These are phyloP conservation scores for Populus deltoides DNA, from an alignment of 345 rosid species.

Conservation along the genomic window DNA sequence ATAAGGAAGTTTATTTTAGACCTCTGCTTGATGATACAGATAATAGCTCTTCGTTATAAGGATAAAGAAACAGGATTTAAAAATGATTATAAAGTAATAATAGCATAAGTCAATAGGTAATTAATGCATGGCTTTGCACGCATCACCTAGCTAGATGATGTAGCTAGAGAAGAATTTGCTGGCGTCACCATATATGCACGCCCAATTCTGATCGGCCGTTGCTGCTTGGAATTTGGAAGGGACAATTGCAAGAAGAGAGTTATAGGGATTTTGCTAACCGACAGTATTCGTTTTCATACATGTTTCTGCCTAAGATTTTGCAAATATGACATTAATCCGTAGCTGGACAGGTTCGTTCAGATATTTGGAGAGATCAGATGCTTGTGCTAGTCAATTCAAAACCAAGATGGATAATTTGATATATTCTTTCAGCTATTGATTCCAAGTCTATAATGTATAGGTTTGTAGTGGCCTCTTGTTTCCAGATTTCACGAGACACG, in stretches of 20 bases:
- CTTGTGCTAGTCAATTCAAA: background rate
- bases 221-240: background rate
- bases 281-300: no score
- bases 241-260: background rate
- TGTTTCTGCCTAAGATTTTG: background rate
- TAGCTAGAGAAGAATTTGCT: background rate
- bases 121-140: no score
- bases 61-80: no score
- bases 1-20: background rate
- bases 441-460: background rate
- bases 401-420: background rate
- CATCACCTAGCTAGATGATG: background rate
- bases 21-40: background rate
- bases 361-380: background rate
- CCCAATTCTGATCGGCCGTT: background rate
- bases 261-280: background rate
- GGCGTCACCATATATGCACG: background rate
- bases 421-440: background rate
- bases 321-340: background rate
- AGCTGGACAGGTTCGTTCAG: background rate
- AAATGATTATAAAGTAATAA: no score
- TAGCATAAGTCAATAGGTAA: no score
- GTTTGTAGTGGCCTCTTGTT: background rate
- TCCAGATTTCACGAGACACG: background rate
- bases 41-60: no score